Evolutionary conservation across 768 basidiomycete genomes (phyloP), one percentile per base, ranked within the genome.

Genomic region (Naganishia onofrii): DNA sequence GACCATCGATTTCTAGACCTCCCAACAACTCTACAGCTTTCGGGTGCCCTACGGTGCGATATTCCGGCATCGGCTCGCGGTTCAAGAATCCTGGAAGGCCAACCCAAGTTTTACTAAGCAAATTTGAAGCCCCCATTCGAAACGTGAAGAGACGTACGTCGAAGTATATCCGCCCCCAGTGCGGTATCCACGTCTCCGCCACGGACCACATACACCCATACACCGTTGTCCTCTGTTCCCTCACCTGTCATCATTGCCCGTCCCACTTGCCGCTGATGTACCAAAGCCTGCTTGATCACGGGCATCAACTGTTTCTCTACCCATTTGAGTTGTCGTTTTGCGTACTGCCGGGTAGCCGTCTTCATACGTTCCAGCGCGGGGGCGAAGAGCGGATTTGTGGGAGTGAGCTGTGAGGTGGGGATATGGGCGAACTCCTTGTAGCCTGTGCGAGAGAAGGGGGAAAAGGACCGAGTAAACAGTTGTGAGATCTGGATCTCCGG

Each of bases 311-410:
- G 95, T 77, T 92, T 92, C 46, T 87, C 85, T 56, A 98, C 88
- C 96, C 96, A 99, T 42, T 89, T 87, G 51, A 94, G 84, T 79
- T 99, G 96, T 46, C 89, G 84, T 77, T 90, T 92, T 0, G 96
- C 92, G 78, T 98, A 99, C 80, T 93, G 89, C 26, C 90, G 84
- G 9, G 94, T 99, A 0, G 90, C 88, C 0, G 85, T 80, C 79
- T 97, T 96, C 88, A 93, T 94, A 10, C 85, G 85, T 52, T 90
- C 88, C 8, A 90, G 81, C 0, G 89, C 90, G 17, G 82, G 81
- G 3, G 81, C 70, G 75, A 89, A 90, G 15, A 81, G 76, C 60
- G 76, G 75, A 34, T 78, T 69, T 2, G 64, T 23, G n/a, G 73
- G 64, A 0, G 48, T 44, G 3, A 79, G 73, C 13, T 74, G 51